Evolutionary conservation across 176 grass and related monocot genomes (phyloP), one percentile per base, ranked within the genome.

Genomic region (Eragrostis curvula): DNA sequence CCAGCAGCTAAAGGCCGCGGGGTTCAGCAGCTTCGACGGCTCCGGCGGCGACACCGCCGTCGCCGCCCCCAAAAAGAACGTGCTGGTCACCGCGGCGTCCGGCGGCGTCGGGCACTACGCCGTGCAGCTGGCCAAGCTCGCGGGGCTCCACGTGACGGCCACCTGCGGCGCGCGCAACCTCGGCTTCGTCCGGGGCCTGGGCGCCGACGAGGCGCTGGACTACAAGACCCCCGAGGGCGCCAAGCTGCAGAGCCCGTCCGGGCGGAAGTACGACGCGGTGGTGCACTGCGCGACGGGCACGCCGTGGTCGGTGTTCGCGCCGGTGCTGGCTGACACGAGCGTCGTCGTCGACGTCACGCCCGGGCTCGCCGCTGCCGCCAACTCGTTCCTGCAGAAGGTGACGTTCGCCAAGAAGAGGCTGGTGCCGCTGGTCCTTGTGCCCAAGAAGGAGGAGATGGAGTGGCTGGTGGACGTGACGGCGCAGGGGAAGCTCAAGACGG

Each of bases 111-210:
- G 92, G 18, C 92, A 93, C 79, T 95, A 81, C 69, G 86, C 90
- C 36, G 92, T 98, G 67, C 95, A 98, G 74, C 84, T 94, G 8
- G 92, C 90, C 11, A 97, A 94, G 83, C 74, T 91, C 0, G 90
- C 88, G 1, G 88, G 92, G 9, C 45, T 89, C 8, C 90, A 91
- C 77, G 88, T 89, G 13, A 95, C 95, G 7, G 84, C 95, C 58
- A 98, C 92, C 75, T 98, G 92, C 70, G 92, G 95, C 69, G 86
- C 74, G 24, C 92, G 95, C 36, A 98, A 97, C 73, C 18, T 91
- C 1, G 75, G 77, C 13, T 27, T 98, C 17, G 75, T 93, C 41
- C 25, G 25, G 14, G 78, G 70, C 25, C 86, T 95, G 2, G 92
- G 95, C 59, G 88, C 77, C 0, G 86, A 98, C 74, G 90, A 95